These are phyloP conservation scores for Solanum bulbocastanum DNA, from an alignment of 257 asterid genomes.

Conservation along the genomic window DNA sequence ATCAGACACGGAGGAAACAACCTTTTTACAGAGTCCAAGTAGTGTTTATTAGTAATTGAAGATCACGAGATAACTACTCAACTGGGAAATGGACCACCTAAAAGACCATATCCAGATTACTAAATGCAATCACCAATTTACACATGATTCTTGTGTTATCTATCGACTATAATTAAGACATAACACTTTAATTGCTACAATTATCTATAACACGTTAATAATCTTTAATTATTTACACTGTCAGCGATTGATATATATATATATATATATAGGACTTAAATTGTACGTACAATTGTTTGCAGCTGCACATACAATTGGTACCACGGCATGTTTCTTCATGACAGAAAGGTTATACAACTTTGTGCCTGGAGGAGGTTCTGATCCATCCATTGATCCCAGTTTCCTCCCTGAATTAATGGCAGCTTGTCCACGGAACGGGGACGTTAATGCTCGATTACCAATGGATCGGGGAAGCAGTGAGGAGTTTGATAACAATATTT, in stretches of 20 bases:
- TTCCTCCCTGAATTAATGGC: slow-evolving; percentile 49
- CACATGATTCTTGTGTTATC: not conserved
- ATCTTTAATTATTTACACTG: no score
- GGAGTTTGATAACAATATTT: slow-evolving; percentile 43
- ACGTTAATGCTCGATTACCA: slow-evolving; percentile 35
- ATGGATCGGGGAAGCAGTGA: slow-evolving; percentile 47
- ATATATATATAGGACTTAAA: no score
- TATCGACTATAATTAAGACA: not conserved
- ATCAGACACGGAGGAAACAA: not conserved
- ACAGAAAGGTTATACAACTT: slow-evolving; percentile 53
- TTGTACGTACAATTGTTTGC: not conserved
- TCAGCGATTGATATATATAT: not conserved
- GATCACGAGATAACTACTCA: not conserved
- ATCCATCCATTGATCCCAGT: slow-evolving; percentile 53
- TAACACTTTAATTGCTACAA: not conserved
- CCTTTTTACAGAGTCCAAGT: not conserved
- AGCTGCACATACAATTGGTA: slow-evolving; percentile 87
- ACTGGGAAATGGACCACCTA: not conserved
- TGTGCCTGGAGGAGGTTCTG: slow-evolving; percentile 37
- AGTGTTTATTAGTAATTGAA: not conserved
- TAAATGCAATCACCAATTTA: not conserved
- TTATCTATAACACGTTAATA: not conserved
- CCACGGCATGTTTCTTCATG: slow-evolving; percentile 96
- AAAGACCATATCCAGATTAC: not conserved
- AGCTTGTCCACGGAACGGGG: slow-evolving; percentile 49